Base-by-base conservation (phyloP, 495 filamentous ascomycete species). In the Trichocladium antarcticum region DNA sequence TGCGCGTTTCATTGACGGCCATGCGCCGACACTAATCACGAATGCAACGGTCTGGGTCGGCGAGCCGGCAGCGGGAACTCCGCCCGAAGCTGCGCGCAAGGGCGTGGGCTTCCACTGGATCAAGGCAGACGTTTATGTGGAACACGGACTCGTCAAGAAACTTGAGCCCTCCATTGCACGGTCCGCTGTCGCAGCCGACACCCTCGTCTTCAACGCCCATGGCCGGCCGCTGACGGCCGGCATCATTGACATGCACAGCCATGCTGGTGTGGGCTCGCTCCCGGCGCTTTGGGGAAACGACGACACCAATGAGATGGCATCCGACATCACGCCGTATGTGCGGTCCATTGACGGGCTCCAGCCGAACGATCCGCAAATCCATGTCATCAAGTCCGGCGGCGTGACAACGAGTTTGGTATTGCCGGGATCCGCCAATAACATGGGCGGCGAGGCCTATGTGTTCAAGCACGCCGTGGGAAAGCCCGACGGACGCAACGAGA, bases 221-320 rank as follows among this genome's bases (percentile, higher is more conserved):
- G 79, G 81, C 11, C 66, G 72, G n/a, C 75, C 66, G 31, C 63
- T 84, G 6, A 84, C 81, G 5, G 70, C 69, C 12, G 81, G 80
- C 34, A 74, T 83, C 48, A 76, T 83, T 31, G 80, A 83, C 56
- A 80, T 84, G 77, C 81, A 84, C 62, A 75, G 69, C 34, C 81
- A 84, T 61, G 67, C 73, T n/a, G 70, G 74, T 8, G 65, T 69
- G 0, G 54, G 62, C 37, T 57, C 65, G 20, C 54, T 75, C 39
- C 74, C 74, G 0, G 51, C 49, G 0, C 55, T 78, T 1, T 28
- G 12, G 3, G 69, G 70, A 9, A 71, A 58, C 15, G 66, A 69
- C 1, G 75, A 76, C 52, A 68, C 64, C 24, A 80, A 81, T 47
- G 76, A 80, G 51, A 54, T 72, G 49, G 65, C 70, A 12, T 48